Evolutionary conservation across 176 grass and related monocot species (phyloP).

Genomic region (Carex scoparia): DNA sequence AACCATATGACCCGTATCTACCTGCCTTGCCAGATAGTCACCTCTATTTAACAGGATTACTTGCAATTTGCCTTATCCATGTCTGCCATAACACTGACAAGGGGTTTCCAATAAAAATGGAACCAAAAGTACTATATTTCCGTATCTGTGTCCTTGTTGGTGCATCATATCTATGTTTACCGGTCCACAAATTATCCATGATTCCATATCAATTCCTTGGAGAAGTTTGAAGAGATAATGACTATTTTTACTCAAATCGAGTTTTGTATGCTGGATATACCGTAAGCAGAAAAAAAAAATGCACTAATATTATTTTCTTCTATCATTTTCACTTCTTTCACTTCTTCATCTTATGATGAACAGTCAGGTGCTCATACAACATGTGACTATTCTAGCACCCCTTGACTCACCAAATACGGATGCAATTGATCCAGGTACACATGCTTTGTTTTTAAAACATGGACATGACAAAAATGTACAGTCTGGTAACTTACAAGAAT

Average conservation of each 20-base stretch:
- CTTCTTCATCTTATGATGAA: conserved; percentile 41
- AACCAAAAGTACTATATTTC: neutral
- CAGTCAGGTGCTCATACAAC: conserved; percentile 80
- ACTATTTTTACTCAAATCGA: neutral
- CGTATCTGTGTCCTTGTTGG: neutral
- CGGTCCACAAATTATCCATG: neutral
- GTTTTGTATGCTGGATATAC: neutral
- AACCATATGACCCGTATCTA: neutral
- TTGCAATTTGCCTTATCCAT: neutral
- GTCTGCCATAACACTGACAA: neutral
- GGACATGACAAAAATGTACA: neutral
- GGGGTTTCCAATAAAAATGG: neutral
- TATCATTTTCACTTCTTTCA: neutral
- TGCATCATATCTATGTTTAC: neutral
- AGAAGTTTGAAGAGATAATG: neutral
- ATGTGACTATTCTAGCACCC: conserved; percentile 80
- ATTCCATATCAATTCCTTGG: neutral
- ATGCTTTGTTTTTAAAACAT: neutral
- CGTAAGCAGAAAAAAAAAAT: neutral
- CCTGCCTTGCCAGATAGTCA: neutral
- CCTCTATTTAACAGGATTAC: neutral
- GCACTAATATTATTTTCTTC: conserved; percentile 13
- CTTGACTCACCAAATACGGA: conserved; percentile 85
- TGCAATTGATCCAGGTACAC: conserved; percentile 81
- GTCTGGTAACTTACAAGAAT: conserved; percentile 16